Evolutionary conservation across 345 rosid genomes (phyloP).

Genomic region (Passiflora organensis): DNA sequence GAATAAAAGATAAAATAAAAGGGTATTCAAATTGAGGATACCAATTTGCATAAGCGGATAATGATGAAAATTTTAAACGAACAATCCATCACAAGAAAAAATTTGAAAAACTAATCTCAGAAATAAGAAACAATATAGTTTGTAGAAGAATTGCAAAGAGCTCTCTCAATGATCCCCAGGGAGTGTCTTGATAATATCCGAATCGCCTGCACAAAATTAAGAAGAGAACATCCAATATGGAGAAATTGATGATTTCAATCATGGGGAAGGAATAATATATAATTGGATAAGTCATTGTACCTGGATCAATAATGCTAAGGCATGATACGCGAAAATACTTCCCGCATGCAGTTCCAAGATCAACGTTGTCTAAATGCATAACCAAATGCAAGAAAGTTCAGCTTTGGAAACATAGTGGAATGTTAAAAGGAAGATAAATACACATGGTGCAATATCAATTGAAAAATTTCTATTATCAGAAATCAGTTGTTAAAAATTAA

Average conservation of each 20-base stretch:
- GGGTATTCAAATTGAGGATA: too few species aligned
- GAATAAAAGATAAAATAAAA: too few species aligned
- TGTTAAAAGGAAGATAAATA: too few species aligned
- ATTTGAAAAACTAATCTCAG: not conserved
- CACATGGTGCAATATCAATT: too few species aligned
- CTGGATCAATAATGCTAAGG: conserved; percentile 63
- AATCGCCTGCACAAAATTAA: conserved; percentile 42
- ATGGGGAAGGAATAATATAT: not conserved
- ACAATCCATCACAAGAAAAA: not conserved
- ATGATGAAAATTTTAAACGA: too few species aligned
- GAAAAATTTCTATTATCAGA: too few species aligned
- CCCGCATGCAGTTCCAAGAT: conserved; percentile 73
- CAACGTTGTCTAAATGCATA: conserved; percentile 43
- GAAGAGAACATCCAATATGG: not conserved
- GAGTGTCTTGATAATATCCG: conserved; percentile 67
- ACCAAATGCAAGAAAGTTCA: not conserved
- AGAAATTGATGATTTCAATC: not conserved
- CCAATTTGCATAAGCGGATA: too few species aligned
- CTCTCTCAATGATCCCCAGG: conserved; percentile 49
- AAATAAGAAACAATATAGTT: too few species aligned
- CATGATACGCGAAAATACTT: conserved; percentile 64
- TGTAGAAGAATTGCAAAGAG: too few species aligned
- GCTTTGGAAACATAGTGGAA: too few species aligned
- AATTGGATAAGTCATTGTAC: conserved; percentile 18
- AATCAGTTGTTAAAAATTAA: too few species aligned